Percentiles rank a stretch among this genome's conserved stretches.
These are phyloP conservation scores for Pyrenula aspistea DNA, from an alignment of 495 filamentous ascomycete species.

Conservation along the genomic window DNA sequence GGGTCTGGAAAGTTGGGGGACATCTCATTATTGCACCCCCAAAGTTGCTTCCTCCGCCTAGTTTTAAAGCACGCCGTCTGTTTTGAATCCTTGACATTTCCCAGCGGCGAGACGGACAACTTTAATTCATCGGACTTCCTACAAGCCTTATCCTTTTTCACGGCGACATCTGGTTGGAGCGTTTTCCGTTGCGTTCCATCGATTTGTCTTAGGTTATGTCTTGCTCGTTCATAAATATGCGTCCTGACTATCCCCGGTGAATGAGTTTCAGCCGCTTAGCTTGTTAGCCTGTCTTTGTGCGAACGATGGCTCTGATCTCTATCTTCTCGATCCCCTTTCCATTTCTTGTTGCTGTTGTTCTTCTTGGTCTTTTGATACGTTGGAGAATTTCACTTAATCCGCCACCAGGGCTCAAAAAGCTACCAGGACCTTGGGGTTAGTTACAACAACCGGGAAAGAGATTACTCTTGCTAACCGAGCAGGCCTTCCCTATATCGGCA, in stretches of 20 bases:
- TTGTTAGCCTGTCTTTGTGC: no score
- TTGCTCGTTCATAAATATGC: no score
- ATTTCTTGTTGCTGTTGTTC: not conserved
- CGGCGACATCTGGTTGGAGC: no score
- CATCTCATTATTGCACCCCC: no score
- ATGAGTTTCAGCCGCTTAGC: no score
- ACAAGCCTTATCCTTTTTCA: not conserved
- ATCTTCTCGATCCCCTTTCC: not conserved
- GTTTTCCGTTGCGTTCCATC: no score
- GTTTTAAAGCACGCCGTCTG: no score
- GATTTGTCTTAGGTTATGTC: no score
- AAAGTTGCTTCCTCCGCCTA: no score
- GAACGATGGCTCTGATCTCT: not conserved
- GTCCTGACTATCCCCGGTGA: no score
- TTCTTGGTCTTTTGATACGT: not conserved
- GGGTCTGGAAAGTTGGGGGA: no score
- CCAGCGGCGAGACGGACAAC: not conserved
- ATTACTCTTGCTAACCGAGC: constrained; percentile 10
- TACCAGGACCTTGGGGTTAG: not conserved
- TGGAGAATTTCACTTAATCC: not conserved
- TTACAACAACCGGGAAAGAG: not conserved
- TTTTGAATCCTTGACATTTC: no score
- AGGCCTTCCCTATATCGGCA: constrained; percentile 56
- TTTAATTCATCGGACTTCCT: not conserved
- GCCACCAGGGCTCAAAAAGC: not conserved